Evolutionary conservation across 768 basidiomycete genomes (phyloP).

Genomic region (Boletellus ananas): DNA sequence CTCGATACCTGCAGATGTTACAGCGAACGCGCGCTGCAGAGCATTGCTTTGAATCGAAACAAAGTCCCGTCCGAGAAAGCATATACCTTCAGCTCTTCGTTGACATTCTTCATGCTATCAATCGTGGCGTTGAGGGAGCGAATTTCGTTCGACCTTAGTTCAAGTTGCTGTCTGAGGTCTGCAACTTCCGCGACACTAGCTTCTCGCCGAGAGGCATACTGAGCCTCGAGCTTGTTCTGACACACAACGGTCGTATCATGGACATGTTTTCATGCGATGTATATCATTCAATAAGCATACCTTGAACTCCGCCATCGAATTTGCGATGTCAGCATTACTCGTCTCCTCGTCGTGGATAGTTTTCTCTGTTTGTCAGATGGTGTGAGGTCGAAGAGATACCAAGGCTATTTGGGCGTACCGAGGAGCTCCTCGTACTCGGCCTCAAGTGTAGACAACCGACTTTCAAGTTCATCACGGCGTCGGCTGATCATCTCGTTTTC

Average conservation of each 20-base stretch:
- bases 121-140: conserved; percentile 80
- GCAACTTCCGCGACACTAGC: conserved; percentile 79
- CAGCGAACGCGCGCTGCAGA: conserved; percentile 87
- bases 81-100: conserved; percentile 94
- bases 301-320: conserved; percentile 90
- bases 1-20: conserved; percentile 95
- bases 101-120: conserved; percentile 92
- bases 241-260: conserved; percentile 4
- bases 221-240: conserved; percentile 90
- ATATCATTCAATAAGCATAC: conserved; percentile 33
- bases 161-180: conserved; percentile 88
- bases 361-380: conserved; percentile 59
- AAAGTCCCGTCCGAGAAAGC: conserved; percentile 3
- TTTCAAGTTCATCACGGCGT: conserved; percentile 84
- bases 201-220: conserved; percentile 90
- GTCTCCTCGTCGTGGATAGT: conserved; percentile 87
- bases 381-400: conserved; percentile 1
- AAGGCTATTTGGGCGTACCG: conserved; percentile 48
- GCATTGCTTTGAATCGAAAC: neutral
- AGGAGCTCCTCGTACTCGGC: conserved; percentile 96
- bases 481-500: conserved; percentile 84
- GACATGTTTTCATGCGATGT: neutral
- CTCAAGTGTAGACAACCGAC: conserved; percentile 74
- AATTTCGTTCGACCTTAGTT: conserved; percentile 78
- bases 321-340: conserved; percentile 75